Evolutionary conservation across 805 yeast species (phyloP).

Genomic region (Candida alai): DNA sequence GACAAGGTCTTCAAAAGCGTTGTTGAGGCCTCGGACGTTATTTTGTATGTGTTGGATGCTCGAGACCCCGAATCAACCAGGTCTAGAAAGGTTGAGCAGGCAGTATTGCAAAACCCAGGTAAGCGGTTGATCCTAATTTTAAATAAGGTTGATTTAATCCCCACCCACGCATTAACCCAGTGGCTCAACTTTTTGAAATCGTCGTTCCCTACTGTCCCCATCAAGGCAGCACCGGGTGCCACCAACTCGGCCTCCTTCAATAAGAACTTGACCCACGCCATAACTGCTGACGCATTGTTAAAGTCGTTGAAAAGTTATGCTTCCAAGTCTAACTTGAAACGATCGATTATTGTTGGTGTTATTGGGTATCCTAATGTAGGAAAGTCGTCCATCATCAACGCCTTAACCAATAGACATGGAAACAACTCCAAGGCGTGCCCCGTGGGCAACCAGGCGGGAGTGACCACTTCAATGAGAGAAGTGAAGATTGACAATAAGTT

Average conservation of each 20-base stretch:
- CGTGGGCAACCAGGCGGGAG: conserved; percentile 97
- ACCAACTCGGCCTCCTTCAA: conserved; percentile 65
- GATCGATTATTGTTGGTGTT: conserved; percentile 90
- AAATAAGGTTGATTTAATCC: conserved; percentile 91
- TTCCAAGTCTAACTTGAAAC: conserved; percentile 74
- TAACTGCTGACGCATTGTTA: conserved; percentile 70
- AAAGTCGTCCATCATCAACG: conserved; percentile 89
- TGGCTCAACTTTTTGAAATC: conserved; percentile 81
- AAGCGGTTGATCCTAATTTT: conserved; percentile 82
- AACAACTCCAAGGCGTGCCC: conserved; percentile 80
- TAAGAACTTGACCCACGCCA: conserved; percentile 65
- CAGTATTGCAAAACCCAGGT: conserved; percentile 72
- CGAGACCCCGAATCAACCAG: conserved; percentile 96
- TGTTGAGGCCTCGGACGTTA: conserved; percentile 87
- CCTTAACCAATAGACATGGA: conserved; percentile 78
- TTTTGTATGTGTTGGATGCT: conserved; percentile 92
- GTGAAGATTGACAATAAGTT: conserved; percentile 88
- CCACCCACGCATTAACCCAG: conserved; percentile 73
- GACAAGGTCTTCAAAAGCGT: conserved; percentile 93
- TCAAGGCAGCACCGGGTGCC: conserved; percentile 76
- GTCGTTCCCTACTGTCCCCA: conserved; percentile 88
- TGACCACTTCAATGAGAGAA: conserved; percentile 87
- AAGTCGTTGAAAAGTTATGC: conserved; percentile 85
- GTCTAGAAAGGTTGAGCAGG: conserved; percentile 86
- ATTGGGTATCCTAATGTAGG: conserved; percentile 98